Conservation (phyloP, 148 eudicot species). For the Rhododendron henanense region DNA sequence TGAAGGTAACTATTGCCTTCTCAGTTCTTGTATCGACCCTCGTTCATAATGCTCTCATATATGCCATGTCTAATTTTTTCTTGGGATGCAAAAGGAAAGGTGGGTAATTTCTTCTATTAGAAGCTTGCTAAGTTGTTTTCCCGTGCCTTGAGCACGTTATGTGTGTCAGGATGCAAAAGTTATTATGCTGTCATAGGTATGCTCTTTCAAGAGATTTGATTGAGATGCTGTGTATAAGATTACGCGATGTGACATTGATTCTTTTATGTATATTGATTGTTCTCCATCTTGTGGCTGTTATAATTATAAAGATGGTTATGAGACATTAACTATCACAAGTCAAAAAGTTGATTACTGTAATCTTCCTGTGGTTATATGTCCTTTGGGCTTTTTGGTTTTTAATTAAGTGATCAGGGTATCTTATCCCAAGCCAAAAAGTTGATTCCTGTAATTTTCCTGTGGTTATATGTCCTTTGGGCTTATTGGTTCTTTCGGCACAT, state of each 20-base stretch:
- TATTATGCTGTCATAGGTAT: not conserved
- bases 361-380: conserved; percentile 13
- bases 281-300: not conserved
- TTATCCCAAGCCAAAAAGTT: conserved; percentile 21
- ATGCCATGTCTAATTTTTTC: conserved; percentile 9
- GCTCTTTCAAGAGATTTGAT: not conserved
- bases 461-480: conserved; percentile 15
- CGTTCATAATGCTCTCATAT: conserved; percentile 14
- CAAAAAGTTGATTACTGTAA: conserved; percentile 22
- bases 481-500: conserved; percentile 18
- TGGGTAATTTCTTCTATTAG: conserved; percentile 1
- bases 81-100: conserved; percentile 11
- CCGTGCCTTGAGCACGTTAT: not conserved
- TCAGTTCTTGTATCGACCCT: conserved; percentile 6
- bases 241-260: not conserved
- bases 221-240: not conserved
- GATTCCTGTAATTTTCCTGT: conserved; percentile 22
- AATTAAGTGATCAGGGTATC: not conserved
- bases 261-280: not conserved
- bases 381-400: not conserved
- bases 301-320: not conserved
- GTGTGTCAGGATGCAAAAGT: not conserved
- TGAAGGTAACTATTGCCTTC: conserved; percentile 2
- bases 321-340: conserved; percentile 5
- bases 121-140: conserved; percentile 9